Base-by-base conservation (phyloP, 768 basidiomycete species). In the Dentipellis fragilis region DNA sequence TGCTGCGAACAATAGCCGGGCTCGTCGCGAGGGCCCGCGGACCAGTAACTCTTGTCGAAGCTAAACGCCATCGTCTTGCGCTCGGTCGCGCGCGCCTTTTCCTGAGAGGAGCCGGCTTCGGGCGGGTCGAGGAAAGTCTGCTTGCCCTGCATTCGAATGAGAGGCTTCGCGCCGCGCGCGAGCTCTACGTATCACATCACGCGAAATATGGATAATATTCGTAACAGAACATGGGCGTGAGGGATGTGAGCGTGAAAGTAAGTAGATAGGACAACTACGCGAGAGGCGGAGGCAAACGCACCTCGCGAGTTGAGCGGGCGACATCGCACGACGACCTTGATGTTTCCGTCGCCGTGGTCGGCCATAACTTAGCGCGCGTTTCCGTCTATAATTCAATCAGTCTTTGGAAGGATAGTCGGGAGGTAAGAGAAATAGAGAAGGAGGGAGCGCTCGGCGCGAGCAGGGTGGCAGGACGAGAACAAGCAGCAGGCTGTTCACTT, bases 41-140 rank as follows among this genome's bases (percentile, higher is more conserved):
- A 93, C 94, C 93, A 95, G 70, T 97, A 98, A 54, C 87, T 89
- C 78, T 94, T 95, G 79, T 98, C 95, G 62, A 97, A 98, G 59
- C 88, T 87, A 71, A 98, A 98, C 0, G 80, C 70, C 82, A 93
- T 87, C 6, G 85, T 80, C 74, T 89, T 95, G 63, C 90, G 84
- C 70, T 96, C 94, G 8, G 88, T 85, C 16, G 92, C 89, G 65
- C 90, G 87, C 54, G 71, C 65, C 62, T 68, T 64, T 8, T 64
- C 69, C 66, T 83, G 84, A 40, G 73, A 62, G 4, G 85, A 83
- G 42, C 87, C 87, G 12, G 68, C 16, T 64, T 94, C 91, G 34
- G 94, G 94, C 16, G 94, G 93, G 69, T 94, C 89, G 57, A 97
- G 73, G 67, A 92, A 80, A 2, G 94, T 97, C 70, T 91, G 87